Conservation (phyloP, 2,329 filamentous ascomycete species). For the Clonostachys solani region DNA sequence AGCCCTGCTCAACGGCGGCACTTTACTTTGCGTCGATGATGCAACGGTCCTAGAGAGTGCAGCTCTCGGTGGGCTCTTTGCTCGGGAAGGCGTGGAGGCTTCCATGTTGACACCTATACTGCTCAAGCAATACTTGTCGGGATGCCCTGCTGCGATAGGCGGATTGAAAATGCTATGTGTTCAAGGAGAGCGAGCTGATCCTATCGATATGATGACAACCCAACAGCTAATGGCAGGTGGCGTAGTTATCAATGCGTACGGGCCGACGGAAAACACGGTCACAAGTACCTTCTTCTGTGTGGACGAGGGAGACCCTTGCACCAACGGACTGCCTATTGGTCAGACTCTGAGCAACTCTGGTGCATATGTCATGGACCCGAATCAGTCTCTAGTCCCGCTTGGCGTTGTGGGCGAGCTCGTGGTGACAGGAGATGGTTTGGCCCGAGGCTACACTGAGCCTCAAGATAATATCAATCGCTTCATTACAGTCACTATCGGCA, state of each 20-base stretch:
- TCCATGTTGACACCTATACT: constrained; percentile 8
- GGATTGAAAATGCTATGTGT: constrained; percentile 5
- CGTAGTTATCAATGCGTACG: constrained; percentile 5
- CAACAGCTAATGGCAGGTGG: background rate
- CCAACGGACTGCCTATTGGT: constrained; percentile 11
- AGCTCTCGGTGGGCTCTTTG: constrained; percentile 4
- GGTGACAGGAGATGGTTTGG: constrained; percentile 15
- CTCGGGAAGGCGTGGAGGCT: constrained; percentile 3
- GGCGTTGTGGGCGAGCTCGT: too few relatives aligned
- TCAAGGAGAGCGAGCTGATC: constrained; percentile 11
- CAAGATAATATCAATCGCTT: constrained; percentile 7
- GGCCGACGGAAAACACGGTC: constrained; percentile 10
- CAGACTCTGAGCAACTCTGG: constrained; percentile 11
- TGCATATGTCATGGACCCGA: constrained; percentile 13
- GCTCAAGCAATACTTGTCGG: constrained; percentile 10
- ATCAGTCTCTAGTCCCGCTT: constrained; percentile 11
- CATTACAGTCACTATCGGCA: constrained; percentile 5
- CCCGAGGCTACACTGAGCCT: constrained; percentile 11
- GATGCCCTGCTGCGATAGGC: constrained; percentile 2
- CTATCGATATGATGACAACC: background rate
- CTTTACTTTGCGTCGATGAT: constrained; percentile 5
- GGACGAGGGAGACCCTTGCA: background rate
- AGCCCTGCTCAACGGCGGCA: constrained; percentile 7
- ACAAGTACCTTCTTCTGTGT: constrained; percentile 7
- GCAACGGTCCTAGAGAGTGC: constrained; percentile 1